These are phyloP conservation scores for Pestalotiopsis fici DNA, from an alignment of 2,329 filamentous ascomycete genomes.

Conservation along the genomic window DNA sequence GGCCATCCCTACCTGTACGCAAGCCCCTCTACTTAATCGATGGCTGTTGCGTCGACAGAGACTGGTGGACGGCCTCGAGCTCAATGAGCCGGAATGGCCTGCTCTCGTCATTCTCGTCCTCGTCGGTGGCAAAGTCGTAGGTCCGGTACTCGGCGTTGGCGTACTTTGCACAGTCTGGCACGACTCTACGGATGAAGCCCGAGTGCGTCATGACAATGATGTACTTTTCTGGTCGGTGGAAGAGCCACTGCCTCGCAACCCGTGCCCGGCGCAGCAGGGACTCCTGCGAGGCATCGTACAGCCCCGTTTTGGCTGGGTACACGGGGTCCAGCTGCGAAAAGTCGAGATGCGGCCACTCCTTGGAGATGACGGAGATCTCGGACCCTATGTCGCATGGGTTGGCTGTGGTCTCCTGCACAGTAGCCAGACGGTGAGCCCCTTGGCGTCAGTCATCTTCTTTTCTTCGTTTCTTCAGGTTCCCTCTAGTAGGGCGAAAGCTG, in stretches of 20 bases:
- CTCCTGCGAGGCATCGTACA: slow-evolving; percentile 29
- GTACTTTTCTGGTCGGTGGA: slow-evolving; percentile 26
- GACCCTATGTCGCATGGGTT: slow-evolving; percentile 31
- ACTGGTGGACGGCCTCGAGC: neutral
- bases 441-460: neutral
- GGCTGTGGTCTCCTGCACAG: slow-evolving; percentile 27
- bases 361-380: slow-evolving; percentile 20
- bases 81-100: slow-evolving; percentile 5
- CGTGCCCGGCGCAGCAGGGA: slow-evolving; percentile 23
- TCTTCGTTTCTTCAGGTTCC: neutral
- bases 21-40: neutral
- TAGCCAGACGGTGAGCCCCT: neutral
- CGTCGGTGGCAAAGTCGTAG: slow-evolving; percentile 20
- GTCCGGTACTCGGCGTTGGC: slow-evolving; percentile 28
- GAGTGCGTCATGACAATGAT: slow-evolving; percentile 32
- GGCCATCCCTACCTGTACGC: neutral
- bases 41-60: neutral
- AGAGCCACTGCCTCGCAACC: slow-evolving; percentile 29
- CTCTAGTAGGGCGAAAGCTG: neutral
- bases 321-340: slow-evolving; percentile 30
- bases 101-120: neutral
- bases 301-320: slow-evolving; percentile 31
- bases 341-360: slow-evolving; percentile 29
- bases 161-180: slow-evolving; percentile 25
- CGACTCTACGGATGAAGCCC: slow-evolving; percentile 27